Percentiles rank a stretch among this genome's conserved stretches.
Conservation (phyloP, 192 early-diverging fungal species). For the Backusella circina region DNA sequence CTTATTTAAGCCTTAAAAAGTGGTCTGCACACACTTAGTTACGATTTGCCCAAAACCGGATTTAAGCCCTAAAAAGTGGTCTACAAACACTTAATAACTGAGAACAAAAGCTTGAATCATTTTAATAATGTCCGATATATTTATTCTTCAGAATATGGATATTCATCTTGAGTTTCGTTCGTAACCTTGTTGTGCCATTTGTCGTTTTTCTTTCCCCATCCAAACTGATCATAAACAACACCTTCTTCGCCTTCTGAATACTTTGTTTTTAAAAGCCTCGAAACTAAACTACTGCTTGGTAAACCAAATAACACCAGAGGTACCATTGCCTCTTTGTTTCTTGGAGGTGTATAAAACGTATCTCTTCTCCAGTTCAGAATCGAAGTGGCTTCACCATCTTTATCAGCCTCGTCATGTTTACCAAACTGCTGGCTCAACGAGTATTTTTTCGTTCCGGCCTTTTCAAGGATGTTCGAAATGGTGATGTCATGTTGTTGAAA, state of each 20-base stretch:
- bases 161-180: no score
- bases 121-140: no score
- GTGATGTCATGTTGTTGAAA: constrained; percentile 16
- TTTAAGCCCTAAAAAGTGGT: no score
- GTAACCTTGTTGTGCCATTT: no score
- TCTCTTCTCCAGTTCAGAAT: constrained; percentile 14
- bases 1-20: no score
- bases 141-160: no score
- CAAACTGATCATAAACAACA: no score
- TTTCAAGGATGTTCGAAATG: constrained; percentile 15
- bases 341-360: constrained; percentile 17
- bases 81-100: no score
- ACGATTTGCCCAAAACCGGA: no score
- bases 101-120: no score
- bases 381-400: constrained; percentile 13
- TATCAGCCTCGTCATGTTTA: constrained; percentile 17
- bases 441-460: constrained; percentile 13
- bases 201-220: no score
- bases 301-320: constrained; percentile 13
- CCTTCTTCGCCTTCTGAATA: not conserved
- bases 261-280: constrained; percentile 11
- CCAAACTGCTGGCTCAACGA: constrained; percentile 13
- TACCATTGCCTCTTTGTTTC: constrained; percentile 14
- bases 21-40: no score
- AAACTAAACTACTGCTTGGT: constrained; percentile 17